phyloP scores from a whole-genome alignment of 164 flowering plant species.

The Chimonanthus salicifolius region DNA sequence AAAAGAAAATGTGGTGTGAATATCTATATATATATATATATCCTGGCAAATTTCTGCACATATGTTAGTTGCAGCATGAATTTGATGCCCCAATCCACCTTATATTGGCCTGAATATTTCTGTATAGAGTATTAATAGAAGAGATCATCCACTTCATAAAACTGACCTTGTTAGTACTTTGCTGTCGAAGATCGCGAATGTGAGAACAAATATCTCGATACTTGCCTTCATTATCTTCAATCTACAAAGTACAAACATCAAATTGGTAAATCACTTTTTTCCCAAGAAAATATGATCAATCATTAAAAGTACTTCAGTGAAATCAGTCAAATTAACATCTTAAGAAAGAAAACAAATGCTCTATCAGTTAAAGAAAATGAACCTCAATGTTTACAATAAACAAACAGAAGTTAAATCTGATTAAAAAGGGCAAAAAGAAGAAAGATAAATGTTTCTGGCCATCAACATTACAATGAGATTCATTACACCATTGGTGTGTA shows the following conservation, averaged over 20 bases:
- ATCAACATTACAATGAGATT: no score
- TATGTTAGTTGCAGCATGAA: no score
- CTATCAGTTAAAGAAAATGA: no score
- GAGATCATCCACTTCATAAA: background rate
- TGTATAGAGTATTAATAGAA: background rate
- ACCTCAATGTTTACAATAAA: no score
- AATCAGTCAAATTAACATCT: background rate
- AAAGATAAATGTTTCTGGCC: no score
- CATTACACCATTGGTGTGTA: no score
- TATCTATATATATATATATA: no score
- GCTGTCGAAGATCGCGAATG: slow-evolving; percentile 45
- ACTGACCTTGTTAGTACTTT: slow-evolving; percentile 68
- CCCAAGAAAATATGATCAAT: background rate
- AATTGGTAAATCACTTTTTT: background rate
- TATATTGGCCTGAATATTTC: no score
- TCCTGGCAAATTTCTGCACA: no score
- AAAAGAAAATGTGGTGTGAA: background rate
- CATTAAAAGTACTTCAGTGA: background rate
- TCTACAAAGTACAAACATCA: slow-evolving; percentile 26
- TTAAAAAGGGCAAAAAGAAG: no score
- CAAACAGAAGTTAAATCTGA: no score
- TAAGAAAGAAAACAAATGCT: background rate
- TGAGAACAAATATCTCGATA: slow-evolving; percentile 24
- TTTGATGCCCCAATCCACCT: no score
- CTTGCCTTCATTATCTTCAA: slow-evolving; percentile 42